Evolutionary conservation across 192 early-diverging fungal species (phyloP), one percentile per base, ranked within the genome.

Genomic region (Phlyctochytrium planicorne): DNA sequence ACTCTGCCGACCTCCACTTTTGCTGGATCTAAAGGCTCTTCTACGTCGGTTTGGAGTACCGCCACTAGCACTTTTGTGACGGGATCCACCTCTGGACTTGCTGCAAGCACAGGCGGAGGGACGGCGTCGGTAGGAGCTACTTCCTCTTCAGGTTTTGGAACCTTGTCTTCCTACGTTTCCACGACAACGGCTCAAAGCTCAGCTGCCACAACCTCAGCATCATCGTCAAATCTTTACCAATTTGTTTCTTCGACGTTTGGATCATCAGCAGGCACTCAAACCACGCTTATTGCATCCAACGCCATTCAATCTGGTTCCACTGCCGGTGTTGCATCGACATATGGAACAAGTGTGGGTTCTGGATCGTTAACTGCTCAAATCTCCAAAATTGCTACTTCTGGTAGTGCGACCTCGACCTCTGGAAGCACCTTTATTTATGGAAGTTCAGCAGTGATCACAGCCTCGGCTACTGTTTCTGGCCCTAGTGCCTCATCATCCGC

Each of bases 1-100:
- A 66, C 55, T n/a, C 56, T 63, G 29, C 25, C 56, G 56, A 29
- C 12, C 56, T 16, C 56, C 10, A 59, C 12, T 25, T 10, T 25
- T 12, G 29, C 56, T 12, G 56, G 14, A 16, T 29, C 10, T 10
- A 10, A 10, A 10, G 10, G 25, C 25, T 6, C 25, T 59, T 24
- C 17, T 16, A 12, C 29, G 17, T 59, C 56, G 6, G n/a, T 29
- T 17, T 6, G n/a, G 25, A 59, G 14, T 6, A 24, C 29, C 56
- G 40, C 40, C 12, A 50, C 40, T n/a, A 50, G 40, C n/a, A 50
- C 40, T 0, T 56, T 37, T 20, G 30, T 50, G 40, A 56, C 63
- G 1, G 40, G 34, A 0, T n/a, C 61, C 17, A 50, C 60, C 20
- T 25, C 60, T n/a, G 31, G 29, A n/a, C 29, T 6, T 34, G 34